These are phyloP conservation scores for Kregervanrija delftensis DNA, from an alignment of 805 yeast species.

Conservation along the genomic window DNA sequence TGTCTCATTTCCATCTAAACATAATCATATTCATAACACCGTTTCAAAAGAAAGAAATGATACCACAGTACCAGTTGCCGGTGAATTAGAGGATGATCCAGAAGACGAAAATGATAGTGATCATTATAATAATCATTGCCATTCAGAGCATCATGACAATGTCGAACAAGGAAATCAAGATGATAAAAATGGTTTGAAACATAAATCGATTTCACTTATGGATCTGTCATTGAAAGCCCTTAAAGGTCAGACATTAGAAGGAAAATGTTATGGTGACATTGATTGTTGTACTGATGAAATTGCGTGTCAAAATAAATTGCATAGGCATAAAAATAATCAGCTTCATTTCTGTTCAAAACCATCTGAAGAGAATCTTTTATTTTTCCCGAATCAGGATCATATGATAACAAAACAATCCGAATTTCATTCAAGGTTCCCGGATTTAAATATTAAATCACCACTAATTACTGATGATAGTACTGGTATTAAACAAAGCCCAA, in stretches of 20 bases:
- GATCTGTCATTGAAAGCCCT: conserved; percentile 27
- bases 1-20: no score
- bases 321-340: conserved; percentile 10
- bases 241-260: conserved; percentile 22
- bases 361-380: conserved; percentile 27
- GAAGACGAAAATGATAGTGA: background rate
- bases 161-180: background rate
- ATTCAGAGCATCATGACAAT: background rate
- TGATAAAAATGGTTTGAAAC: conserved; percentile 5
- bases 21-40: no score
- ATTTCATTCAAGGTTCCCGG: conserved; percentile 22
- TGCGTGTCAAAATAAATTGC: conserved; percentile 17
- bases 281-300: conserved; percentile 23
- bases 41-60: no score
- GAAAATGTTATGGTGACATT: conserved; percentile 27
- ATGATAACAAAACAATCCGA: conserved; percentile 21
- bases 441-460: conserved; percentile 27
- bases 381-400: conserved; percentile 21
- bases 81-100: no score
- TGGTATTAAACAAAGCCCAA: background rate
- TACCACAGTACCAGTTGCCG: no score
- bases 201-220: conserved; percentile 15
- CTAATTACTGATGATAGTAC: conserved; percentile 13
- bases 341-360: conserved; percentile 30
- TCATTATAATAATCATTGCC: background rate